Percentiles rank a stretch among this genome's conserved stretches.
These are phyloP conservation scores for Penicillium glabrum DNA, from an alignment of 2,329 filamentous ascomycete genomes.

Conservation along the genomic window DNA sequence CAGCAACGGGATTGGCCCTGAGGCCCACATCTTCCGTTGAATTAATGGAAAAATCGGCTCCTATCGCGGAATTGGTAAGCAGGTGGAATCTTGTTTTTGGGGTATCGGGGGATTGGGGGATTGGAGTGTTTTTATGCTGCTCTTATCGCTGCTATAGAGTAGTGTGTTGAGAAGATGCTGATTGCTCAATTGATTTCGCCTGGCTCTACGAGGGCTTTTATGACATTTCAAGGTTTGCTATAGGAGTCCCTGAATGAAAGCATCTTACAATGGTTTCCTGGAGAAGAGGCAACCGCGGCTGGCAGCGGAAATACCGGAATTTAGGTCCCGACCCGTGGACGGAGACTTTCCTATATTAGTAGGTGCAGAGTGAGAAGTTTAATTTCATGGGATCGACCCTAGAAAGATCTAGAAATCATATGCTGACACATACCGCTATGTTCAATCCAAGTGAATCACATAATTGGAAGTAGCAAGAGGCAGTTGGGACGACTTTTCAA, in stretches of 20 bases:
- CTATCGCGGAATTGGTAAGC: background rate
- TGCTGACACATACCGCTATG: background rate
- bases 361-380: background rate
- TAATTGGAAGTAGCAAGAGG: background rate
- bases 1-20: background rate
- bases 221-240: too few relatives aligned
- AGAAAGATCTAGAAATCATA: background rate
- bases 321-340: background rate
- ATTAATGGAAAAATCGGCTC: background rate
- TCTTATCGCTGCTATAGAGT: too few relatives aligned
- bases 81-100: background rate
- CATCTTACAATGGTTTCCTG: too few relatives aligned
- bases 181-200: too few relatives aligned
- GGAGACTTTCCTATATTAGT: background rate
- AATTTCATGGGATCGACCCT: background rate
- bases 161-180: too few relatives aligned
- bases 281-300: too few relatives aligned
- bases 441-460: background rate
- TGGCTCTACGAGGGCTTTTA: too few relatives aligned
- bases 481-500: background rate
- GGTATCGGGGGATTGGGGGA: background rate
- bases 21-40: background rate
- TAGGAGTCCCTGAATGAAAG: too few relatives aligned
- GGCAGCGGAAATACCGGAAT: too few relatives aligned
- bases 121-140: background rate